Percentiles rank a stretch among this genome's conserved stretches.
phyloP scores from a whole-genome alignment of 1,284 basidiomycete species.

The Ceratobasidium sp. region DNA sequence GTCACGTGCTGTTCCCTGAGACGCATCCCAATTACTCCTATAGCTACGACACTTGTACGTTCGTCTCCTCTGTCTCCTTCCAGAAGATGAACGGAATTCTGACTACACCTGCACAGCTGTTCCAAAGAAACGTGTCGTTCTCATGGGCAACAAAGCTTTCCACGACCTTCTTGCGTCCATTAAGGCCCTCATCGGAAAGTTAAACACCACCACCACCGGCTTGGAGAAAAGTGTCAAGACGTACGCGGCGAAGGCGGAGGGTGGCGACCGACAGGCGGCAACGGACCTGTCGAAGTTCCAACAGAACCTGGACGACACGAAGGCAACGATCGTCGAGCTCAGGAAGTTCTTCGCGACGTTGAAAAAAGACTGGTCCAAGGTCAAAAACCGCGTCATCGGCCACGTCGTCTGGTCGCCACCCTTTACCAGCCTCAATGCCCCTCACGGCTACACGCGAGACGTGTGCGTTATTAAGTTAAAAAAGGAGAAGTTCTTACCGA shows the following conservation, averaged over 20 bases:
- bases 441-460: conserved; percentile 55
- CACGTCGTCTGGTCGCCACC: conserved; percentile 58
- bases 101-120: conserved; percentile 53
- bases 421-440: conserved; percentile 52
- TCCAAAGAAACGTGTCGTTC: conserved; percentile 59
- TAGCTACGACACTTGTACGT: conserved; percentile 54
- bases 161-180: conserved; percentile 55
- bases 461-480: conserved; percentile 60
- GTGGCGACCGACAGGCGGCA: conserved; percentile 40
- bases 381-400: conserved; percentile 58
- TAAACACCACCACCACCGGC: conserved; percentile 45
- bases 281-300: conserved; percentile 48
- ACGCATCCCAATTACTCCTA: conserved; percentile 54
- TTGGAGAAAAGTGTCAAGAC: conserved; percentile 50
- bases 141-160: conserved; percentile 59
- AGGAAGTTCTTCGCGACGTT: conserved; percentile 52
- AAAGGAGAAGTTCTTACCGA: conserved; percentile 56
- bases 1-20: conserved; percentile 56
- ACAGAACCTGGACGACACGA: conserved; percentile 50
- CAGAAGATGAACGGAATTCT: conserved; percentile 51
- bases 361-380: conserved; percentile 55
- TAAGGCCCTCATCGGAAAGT: conserved; percentile 55
- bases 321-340: conserved; percentile 47
- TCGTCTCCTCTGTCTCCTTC: conserved; percentile 44
- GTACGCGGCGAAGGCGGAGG: conserved; percentile 48